Percentiles rank a stretch among this genome's conserved stretches.
Conservation (phyloP, 2,329 filamentous ascomycete species). For the Blastomyces parvus region DNA sequence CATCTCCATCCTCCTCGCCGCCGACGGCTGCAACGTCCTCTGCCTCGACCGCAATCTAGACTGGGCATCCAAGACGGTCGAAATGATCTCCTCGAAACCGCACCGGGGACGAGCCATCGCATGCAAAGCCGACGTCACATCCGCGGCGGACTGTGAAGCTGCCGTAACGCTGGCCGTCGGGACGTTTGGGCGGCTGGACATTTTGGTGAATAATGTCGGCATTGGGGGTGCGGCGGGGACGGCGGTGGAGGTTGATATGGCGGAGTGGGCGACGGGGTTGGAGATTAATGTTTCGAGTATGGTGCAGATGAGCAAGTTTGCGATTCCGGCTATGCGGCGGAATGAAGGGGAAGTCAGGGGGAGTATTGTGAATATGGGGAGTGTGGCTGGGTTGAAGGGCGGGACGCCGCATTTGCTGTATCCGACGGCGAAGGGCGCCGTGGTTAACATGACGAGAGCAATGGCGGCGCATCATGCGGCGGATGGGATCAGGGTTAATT, state of each 20-base stretch:
- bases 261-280: slow-evolving; percentile 47
- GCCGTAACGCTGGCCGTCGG: slow-evolving; percentile 35
- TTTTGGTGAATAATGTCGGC: slow-evolving; percentile 57
- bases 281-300: slow-evolving; percentile 57
- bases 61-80: slow-evolving; percentile 45
- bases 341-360: slow-evolving; percentile 44
- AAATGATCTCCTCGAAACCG: slow-evolving; percentile 40
- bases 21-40: slow-evolving; percentile 50
- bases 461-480: slow-evolving; percentile 47
- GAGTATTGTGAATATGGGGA: slow-evolving; percentile 53
- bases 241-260: slow-evolving; percentile 52
- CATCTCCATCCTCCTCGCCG: slow-evolving; percentile 50
- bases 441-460: slow-evolving; percentile 48
- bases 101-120: slow-evolving; percentile 36
- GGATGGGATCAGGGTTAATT: slow-evolving; percentile 46
- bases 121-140: slow-evolving; percentile 47
- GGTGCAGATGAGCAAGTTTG: slow-evolving; percentile 55
- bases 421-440: slow-evolving; percentile 45
- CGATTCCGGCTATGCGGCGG: slow-evolving; percentile 50
- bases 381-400: slow-evolving; percentile 49
- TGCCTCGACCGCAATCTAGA: slow-evolving; percentile 46
- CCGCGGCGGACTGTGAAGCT: slow-evolving; percentile 42
- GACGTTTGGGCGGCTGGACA: slow-evolving; percentile 49
- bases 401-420: slow-evolving; percentile 47
- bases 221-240: slow-evolving; percentile 51